Conservation (phyloP, 2,329 filamentous ascomycete genomes). For the Aureobasidium pullulans region DNA sequence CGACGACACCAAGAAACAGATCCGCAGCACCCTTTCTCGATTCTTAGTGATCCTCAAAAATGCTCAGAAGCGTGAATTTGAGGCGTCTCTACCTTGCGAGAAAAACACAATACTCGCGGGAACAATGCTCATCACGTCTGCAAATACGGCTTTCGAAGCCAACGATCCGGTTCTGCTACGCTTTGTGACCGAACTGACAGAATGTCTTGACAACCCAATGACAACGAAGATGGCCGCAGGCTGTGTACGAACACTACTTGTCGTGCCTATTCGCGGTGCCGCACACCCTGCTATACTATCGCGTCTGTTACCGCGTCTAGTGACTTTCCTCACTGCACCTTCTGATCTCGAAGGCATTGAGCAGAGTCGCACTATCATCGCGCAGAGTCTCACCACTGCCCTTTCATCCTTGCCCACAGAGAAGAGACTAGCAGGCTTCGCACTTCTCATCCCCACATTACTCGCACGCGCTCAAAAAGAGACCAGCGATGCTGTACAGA, state of each 20-base stretch:
- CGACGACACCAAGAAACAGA: slow-evolving; percentile 55
- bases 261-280: slow-evolving; percentile 48
- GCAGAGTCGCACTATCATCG: slow-evolving; percentile 61
- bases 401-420: slow-evolving; percentile 40
- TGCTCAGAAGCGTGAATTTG: slow-evolving; percentile 66
- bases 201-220: slow-evolving; percentile 74
- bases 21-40: slow-evolving; percentile 73
- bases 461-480: slow-evolving; percentile 60
- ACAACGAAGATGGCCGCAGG: slow-evolving; percentile 85
- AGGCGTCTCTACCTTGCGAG: slow-evolving; percentile 76
- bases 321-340: slow-evolving; percentile 63
- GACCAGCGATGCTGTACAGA: slow-evolving; percentile 42
- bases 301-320: slow-evolving; percentile 65
- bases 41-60: slow-evolving; percentile 74
- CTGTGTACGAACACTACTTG: slow-evolving; percentile 75
- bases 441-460: slow-evolving; percentile 69
- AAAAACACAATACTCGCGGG: slow-evolving; percentile 86
- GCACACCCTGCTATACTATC: slow-evolving; percentile 63
- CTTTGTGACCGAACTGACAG: slow-evolving; percentile 73
- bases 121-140: slow-evolving; percentile 80
- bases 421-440: slow-evolving; percentile 55
- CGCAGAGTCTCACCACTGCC: slow-evolving; percentile 69
- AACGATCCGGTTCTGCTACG: slow-evolving; percentile 55
- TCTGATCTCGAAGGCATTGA: slow-evolving; percentile 69
- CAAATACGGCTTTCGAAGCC: slow-evolving; percentile 59